Evolutionary conservation across 169 alveolate genomes (phyloP), one percentile per base, ranked within the genome.

Genomic region (Plasmodium ovale): DNA sequence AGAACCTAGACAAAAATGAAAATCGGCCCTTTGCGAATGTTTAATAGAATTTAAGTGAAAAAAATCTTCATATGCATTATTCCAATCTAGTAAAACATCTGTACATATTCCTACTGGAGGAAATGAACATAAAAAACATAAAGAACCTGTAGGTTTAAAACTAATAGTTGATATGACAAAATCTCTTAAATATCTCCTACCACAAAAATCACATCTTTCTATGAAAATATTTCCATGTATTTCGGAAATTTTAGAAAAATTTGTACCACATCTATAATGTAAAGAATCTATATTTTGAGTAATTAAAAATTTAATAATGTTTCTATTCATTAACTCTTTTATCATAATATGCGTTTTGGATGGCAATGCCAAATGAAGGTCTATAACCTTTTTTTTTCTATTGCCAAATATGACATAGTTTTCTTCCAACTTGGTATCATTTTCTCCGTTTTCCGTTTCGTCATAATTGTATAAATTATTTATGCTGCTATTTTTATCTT

Each of bases 31-130:
- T 70, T 92, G 92, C 12, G 97, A 68, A 68, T 93, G 72, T 54
- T 71, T 31, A 12, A 89, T 68, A 12, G 97, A 89, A 21, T 71
- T 88, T 70, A 72, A 65, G 74, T 93, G 95, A 58, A 88, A 93
- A 59, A 87, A 92, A 39, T 69, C 89, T 92, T 95, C 97, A 85
- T 95, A 95, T 0, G 94, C 47, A 87, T 95, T 96, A 82, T 87
- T 91, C 97, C 97, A 95, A 59, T 95, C 97, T 92, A 95, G 89
- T 53, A 95, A 85, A 64, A 93, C 96, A 84, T 94, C 97, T 0
- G 97, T 94, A 27, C 96, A 90, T 33, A 93, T 62, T 6, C 97
- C 96, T 64, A 69, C 72, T 5, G 97, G 97, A 7, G 97, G 97
- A 84, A 94, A 95, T 35, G 89, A 39, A 62, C 97, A 94, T 87